Evolutionary conservation across 768 basidiomycete genomes (phyloP).

Genomic region (Naematelia aurantialba): DNA sequence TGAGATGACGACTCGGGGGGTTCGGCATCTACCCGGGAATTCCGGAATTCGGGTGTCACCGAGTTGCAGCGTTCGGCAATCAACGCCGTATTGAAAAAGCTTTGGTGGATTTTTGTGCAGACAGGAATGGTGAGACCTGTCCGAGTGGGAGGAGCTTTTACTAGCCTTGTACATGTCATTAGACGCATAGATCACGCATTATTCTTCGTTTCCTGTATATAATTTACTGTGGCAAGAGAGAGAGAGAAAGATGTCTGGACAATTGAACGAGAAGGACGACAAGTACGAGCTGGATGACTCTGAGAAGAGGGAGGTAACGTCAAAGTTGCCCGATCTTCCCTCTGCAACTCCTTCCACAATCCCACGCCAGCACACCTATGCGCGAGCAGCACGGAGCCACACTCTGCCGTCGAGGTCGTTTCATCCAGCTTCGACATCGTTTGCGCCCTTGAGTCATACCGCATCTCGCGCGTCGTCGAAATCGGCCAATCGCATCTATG

Average conservation of each 20-base stretch:
- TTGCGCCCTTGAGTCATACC: slow-evolving; percentile 13
- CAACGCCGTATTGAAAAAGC: background rate
- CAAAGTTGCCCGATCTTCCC: background rate
- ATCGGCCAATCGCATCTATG: slow-evolving; percentile 14
- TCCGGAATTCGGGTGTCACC: background rate
- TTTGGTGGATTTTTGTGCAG: background rate
- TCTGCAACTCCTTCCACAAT: background rate
- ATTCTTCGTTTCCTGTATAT: too few relatives aligned
- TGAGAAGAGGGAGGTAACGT: too few relatives aligned
- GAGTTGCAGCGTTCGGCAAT: background rate
- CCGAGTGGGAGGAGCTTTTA: background rate
- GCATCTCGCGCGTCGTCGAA: slow-evolving; percentile 7
- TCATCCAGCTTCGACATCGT: background rate
- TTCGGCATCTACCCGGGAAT: too few relatives aligned
- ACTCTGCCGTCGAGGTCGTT: background rate
- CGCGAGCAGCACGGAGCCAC: background rate
- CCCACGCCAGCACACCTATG: background rate
- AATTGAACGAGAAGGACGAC: background rate
- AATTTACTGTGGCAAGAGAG: too few relatives aligned
- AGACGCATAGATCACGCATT: too few relatives aligned
- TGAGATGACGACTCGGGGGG: too few relatives aligned
- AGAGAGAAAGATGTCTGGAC: background rate
- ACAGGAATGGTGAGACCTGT: background rate
- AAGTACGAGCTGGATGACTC: background rate
- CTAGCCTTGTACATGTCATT: too few relatives aligned